phyloP scores from a whole-genome alignment of 768 basidiomycete species.

The Leccinum disarticulatum region DNA sequence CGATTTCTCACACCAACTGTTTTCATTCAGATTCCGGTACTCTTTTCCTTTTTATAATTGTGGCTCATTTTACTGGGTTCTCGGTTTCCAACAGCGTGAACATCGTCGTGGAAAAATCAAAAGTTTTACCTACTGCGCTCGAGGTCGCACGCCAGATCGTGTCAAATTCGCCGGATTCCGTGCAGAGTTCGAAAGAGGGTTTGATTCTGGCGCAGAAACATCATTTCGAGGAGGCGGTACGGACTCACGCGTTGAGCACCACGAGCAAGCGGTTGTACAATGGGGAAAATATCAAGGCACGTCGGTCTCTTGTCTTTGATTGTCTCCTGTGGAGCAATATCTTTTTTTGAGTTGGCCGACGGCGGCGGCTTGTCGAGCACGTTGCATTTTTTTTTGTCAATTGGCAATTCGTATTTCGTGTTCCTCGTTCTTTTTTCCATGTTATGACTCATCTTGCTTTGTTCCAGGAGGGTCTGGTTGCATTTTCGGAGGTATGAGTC shows the following conservation, averaged over 20 bases:
- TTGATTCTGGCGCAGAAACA: slow-evolving; percentile 55
- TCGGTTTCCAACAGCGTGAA: slow-evolving; percentile 56
- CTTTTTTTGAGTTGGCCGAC: not conserved
- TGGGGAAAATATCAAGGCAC: slow-evolving; percentile 70
- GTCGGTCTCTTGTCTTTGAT: slow-evolving; percentile 12
- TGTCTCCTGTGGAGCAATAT: not conserved
- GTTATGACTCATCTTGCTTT: slow-evolving; percentile 15
- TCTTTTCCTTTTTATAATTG: slow-evolving; percentile 13
- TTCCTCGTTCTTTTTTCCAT: not conserved
- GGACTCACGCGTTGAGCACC: slow-evolving; percentile 43
- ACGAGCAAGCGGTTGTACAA: slow-evolving; percentile 54
- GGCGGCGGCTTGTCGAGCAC: slow-evolving; percentile 1
- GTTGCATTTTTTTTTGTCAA: not conserved
- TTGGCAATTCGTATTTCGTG: slow-evolving; percentile 1
- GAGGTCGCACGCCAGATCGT: slow-evolving; percentile 57
- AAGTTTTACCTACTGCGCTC: slow-evolving; percentile 61
- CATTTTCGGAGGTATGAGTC: slow-evolving; percentile 47
- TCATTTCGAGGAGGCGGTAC: slow-evolving; percentile 51
- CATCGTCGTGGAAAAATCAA: slow-evolving; percentile 52
- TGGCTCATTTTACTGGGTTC: not conserved
- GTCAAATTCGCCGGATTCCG: slow-evolving; percentile 74
- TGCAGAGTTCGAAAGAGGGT: slow-evolving; percentile 73
- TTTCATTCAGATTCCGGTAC: not conserved
- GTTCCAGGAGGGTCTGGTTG: slow-evolving; percentile 64
- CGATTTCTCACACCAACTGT: not conserved